A percentile compares a stretch with the other conserved stretches of the same genome.
Conservation (phyloP, 176 grass and related monocot genomes). For the Microstegium vimineum region DNA sequence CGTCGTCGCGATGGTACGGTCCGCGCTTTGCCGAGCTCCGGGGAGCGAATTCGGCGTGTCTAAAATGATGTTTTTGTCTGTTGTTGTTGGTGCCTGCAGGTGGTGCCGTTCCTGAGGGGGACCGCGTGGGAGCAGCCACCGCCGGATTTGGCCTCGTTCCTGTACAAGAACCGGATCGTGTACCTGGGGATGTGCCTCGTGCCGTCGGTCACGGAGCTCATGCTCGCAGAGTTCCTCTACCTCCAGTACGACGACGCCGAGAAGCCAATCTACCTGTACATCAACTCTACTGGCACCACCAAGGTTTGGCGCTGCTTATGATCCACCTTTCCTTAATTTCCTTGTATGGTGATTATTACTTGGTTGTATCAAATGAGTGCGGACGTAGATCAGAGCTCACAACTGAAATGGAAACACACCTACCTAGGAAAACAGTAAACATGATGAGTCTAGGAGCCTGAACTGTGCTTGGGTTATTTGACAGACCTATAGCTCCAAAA, state of each 20-base stretch:
- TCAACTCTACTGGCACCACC: slow-evolving; percentile 88
- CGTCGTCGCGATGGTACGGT: slow-evolving; percentile 31
- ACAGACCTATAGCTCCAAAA: neutral
- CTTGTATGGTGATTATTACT: neutral
- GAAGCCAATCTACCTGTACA: slow-evolving; percentile 91
- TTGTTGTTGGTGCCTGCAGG: slow-evolving; percentile 20
- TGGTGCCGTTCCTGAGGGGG: slow-evolving; percentile 77
- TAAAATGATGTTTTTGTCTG: neutral
- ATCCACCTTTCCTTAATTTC: neutral
- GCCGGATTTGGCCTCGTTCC: slow-evolving; percentile 72
- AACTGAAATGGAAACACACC: neutral
- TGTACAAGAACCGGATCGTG: slow-evolving; percentile 87
- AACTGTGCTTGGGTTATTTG: neutral
- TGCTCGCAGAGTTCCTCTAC: slow-evolving; percentile 79
- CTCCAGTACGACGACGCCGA: slow-evolving; percentile 75
- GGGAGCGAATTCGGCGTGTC: neutral
- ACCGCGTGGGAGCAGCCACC: slow-evolving; percentile 52
- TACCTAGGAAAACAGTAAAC: neutral
- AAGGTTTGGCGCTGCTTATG: slow-evolving; percentile 36
- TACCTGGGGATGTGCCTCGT: slow-evolving; percentile 89
- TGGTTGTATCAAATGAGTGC: neutral
- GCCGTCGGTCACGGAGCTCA: slow-evolving; percentile 65
- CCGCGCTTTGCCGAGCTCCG: neutral
- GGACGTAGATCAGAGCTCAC: neutral
- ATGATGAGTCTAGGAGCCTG: neutral